Base-by-base conservation (phyloP, 1,139 yeast species). In the Kodamaea plutei region DNA sequence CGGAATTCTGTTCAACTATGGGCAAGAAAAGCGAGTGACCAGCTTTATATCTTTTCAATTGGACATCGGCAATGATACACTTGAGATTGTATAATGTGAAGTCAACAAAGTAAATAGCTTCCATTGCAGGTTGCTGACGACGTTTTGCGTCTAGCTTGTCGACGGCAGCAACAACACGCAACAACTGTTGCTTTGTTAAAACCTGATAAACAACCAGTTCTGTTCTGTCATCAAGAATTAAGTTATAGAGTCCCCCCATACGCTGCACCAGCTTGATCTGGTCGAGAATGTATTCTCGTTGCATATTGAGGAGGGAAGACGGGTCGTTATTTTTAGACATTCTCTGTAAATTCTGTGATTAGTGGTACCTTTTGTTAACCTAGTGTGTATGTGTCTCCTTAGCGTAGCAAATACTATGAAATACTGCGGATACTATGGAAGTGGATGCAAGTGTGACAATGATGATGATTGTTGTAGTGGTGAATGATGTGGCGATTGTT, bases 21-120 rank as follows among this genome's bases (percentile, higher is more conserved):
- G 70, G 69, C 19, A 62, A 39, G 35, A 68, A 64, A 25, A 68
- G 47, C 3, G 63, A 66, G 39, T 59, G 56, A 8, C 70, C 73
- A 26, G 44, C 50, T 36, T 59, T 60, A 45, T 66, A 68, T 25
- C 71, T 47, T 8, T 47, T 45, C 12, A 64, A 53, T 23, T 60
- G 57, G 11, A 64, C 63, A 43, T 68, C 74, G 9, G 69, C 69
- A 26, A 60, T 46, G 17, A 68, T 60, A 40, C 73, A 67, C 34
- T 61, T 61, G 41, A 66, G 44, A 38, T 65, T 65, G 43, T 57
- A 66, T 12, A 56, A 45, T 12, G 61, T 47, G 9, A 63, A 56
- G 16, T 65, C 69, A 15, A 63, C 51, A 35, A 68, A 54, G 43
- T 68, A 68, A 19, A 68, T 60, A 15, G 70, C 73, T 38, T 58